Percentiles rank a stretch among this genome's conserved stretches.
phyloP scores from a whole-genome alignment of 495 filamentous ascomycete species.

The Hypoxylon lenormandii region DNA sequence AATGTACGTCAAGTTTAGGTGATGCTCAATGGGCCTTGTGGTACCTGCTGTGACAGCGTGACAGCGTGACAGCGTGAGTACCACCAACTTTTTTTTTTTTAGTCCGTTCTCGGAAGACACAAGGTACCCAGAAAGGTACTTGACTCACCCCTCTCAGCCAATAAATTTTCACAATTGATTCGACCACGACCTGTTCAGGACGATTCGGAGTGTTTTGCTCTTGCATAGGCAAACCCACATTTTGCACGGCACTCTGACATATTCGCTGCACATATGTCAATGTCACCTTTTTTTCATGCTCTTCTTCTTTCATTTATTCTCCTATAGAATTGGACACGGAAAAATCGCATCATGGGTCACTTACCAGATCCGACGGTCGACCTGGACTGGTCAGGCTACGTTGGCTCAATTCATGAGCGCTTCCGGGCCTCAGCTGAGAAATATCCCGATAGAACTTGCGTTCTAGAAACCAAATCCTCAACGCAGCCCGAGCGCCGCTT shows the following conservation, averaged over 20 bases:
- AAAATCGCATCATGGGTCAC: conserved; percentile 22
- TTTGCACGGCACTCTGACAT: not conserved
- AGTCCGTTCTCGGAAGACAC: not conserved
- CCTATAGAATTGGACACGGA: not conserved
- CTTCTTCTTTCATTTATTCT: not conserved
- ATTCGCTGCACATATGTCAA: not conserved
- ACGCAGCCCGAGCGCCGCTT: conserved; percentile 73
- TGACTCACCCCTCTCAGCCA: conserved; percentile 3
- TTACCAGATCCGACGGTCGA: conserved; percentile 81
- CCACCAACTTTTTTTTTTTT: too few species aligned
- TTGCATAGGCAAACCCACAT: not conserved
- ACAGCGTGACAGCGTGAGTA: too few species aligned
- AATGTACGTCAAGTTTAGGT: too few species aligned
- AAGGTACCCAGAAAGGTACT: not conserved
- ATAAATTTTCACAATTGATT: not conserved
- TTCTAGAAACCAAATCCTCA: conserved; percentile 80
- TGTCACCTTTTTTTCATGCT: not conserved
- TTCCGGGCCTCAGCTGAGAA: conserved; percentile 71
- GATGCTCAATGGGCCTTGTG: too few species aligned
- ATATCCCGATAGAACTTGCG: conserved; percentile 82
- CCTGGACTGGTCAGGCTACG: conserved; percentile 84
- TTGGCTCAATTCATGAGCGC: conserved; percentile 77
- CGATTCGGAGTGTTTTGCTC: not conserved
- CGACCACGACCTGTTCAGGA: not conserved
- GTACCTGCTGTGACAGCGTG: too few species aligned